Conservation (phyloP, 1,139 yeast species). For the Saccharomyces pastorianus region DNA sequence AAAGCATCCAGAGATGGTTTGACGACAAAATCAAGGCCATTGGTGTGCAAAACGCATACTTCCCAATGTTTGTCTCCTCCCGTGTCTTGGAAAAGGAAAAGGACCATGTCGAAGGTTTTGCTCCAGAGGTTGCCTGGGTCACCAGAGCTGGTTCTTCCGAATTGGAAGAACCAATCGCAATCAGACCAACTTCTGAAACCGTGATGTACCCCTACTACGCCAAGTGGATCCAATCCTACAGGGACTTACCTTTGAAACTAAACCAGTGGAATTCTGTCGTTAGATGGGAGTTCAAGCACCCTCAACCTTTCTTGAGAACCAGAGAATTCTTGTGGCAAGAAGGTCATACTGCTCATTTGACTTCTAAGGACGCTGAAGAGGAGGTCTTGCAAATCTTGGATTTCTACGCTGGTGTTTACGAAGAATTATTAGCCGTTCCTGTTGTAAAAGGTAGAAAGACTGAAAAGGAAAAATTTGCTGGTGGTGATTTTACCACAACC, state of each 20-base stretch:
- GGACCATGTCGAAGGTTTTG: slow-evolving; percentile 98
- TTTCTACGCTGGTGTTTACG: slow-evolving; percentile 75
- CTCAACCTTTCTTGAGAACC: slow-evolving; percentile 97
- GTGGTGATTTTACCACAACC: too few species aligned
- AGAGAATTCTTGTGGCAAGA: slow-evolving; percentile 99
- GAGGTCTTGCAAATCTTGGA: slow-evolving; percentile 87
- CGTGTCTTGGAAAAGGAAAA: slow-evolving; percentile 92
- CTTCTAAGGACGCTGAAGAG: slow-evolving; percentile 64
- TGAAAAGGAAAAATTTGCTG: too few species aligned
- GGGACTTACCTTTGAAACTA: slow-evolving; percentile 91
- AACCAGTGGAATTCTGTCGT: slow-evolving; percentile 99
- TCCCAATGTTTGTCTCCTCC: slow-evolving; percentile 97
- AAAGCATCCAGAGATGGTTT: slow-evolving; percentile 82
- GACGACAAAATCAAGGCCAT: slow-evolving; percentile 69
- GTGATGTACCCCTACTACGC: slow-evolving; percentile 99
- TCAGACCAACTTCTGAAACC: slow-evolving; percentile 98
- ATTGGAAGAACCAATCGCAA: slow-evolving; percentile 95
- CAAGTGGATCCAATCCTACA: slow-evolving; percentile 97
- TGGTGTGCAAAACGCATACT: slow-evolving; percentile 92
- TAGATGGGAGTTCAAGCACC: slow-evolving; percentile 99
- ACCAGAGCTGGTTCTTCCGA: slow-evolving; percentile 92
- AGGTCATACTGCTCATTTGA: slow-evolving; percentile 96
- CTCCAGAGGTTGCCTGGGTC: slow-evolving; percentile 99
- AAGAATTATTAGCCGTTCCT: slow-evolving; percentile 93
- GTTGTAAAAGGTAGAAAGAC: slow-evolving; percentile 64